These are phyloP conservation scores for Suhomyces panamericanus DNA, from an alignment of 1,139 yeast species.

Conservation along the genomic window DNA sequence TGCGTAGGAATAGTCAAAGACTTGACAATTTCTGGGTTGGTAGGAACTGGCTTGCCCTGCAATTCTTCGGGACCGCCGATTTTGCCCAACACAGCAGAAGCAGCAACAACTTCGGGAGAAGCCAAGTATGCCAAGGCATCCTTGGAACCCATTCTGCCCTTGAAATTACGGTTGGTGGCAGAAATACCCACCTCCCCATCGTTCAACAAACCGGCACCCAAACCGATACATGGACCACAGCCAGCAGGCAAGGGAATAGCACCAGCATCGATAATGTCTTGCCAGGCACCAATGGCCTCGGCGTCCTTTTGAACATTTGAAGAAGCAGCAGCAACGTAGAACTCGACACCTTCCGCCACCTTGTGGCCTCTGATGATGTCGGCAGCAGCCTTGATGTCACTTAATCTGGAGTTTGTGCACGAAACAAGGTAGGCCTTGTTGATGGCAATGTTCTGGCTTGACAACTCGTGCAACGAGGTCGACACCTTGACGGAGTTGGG, in stretches of 20 bases:
- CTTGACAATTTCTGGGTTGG: constrained; percentile 48
- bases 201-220: constrained; percentile 89
- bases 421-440: constrained; percentile 97
- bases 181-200: constrained; percentile 98
- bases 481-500: constrained; percentile 96
- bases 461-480: constrained; percentile 71
- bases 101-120: constrained; percentile 97
- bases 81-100: constrained; percentile 90
- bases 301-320: constrained; percentile 92
- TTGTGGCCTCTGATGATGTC: constrained; percentile 75
- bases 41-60: constrained; percentile 53
- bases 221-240: constrained; percentile 98
- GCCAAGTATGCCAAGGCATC: constrained; percentile 96
- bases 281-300: constrained; percentile 89
- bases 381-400: constrained; percentile 95
- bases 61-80: constrained; percentile 93
- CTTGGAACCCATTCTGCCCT: constrained; percentile 98
- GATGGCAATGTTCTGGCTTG: constrained; percentile 70
- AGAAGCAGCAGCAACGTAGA: constrained; percentile 97
- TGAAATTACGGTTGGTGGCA: constrained; percentile 97
- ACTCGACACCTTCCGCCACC: constrained; percentile 86
- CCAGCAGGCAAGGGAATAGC: constrained; percentile 97
- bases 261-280: constrained; percentile 84
- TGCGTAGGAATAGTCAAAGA: constrained; percentile 39
- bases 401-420: constrained; percentile 91